phyloP scores from a whole-genome alignment of 2,329 filamentous ascomycete species.

The Monascus ruber region DNA sequence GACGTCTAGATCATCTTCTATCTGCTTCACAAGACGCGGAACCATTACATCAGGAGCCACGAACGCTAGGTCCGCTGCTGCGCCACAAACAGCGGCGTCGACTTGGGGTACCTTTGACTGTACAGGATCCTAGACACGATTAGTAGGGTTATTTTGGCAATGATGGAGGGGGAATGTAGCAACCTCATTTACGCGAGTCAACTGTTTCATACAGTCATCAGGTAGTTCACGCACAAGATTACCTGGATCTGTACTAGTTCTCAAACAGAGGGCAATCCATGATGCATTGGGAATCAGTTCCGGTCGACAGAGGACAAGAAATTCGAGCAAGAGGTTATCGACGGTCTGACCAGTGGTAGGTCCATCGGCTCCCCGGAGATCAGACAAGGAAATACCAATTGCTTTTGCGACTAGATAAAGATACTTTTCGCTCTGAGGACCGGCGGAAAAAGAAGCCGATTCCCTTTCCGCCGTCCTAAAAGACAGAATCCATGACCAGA shows the following conservation, averaged over 20 bases:
- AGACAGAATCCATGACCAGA: conserved; percentile 70
- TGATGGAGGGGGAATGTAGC: background rate
- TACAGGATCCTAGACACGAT: conserved; percentile 22
- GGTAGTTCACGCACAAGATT: conserved; percentile 56
- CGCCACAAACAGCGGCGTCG: conserved; percentile 64
- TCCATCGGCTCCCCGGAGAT: conserved; percentile 13
- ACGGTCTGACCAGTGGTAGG: conserved; percentile 40
- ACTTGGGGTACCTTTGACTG: conserved; percentile 23
- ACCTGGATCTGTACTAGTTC: conserved; percentile 72
- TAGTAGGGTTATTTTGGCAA: conserved; percentile 11
- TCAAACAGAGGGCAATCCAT: conserved; percentile 84
- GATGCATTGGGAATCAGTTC: conserved; percentile 65
- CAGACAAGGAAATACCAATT: conserved; percentile 25
- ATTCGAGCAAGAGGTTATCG: conserved; percentile 51
- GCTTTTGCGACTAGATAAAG: conserved; percentile 47
- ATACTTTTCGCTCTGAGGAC: conserved; percentile 48
- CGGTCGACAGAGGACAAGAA: conserved; percentile 67
- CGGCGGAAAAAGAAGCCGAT: conserved; percentile 54
- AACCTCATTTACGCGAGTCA: conserved; percentile 49
- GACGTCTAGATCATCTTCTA: conserved; percentile 62
- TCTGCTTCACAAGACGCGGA: conserved; percentile 60
- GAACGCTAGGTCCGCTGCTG: conserved; percentile 84
- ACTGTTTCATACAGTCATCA: conserved; percentile 55
- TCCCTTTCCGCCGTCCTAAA: conserved; percentile 67
- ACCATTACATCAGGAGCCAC: conserved; percentile 78